Conservation (phyloP, 306 rosid genomes). For the Gynostemma pentaphyllum region DNA sequence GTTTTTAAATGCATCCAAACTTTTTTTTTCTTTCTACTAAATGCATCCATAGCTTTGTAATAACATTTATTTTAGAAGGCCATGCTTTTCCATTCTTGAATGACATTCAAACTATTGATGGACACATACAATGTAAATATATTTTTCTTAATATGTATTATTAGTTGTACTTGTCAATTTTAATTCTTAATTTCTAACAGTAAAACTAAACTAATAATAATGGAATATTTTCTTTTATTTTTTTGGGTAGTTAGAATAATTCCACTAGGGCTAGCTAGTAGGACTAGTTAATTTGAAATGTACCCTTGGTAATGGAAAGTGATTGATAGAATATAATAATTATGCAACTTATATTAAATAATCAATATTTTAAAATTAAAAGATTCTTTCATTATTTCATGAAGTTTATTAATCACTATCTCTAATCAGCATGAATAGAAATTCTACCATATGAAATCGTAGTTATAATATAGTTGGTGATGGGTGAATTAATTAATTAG, state of each 20-base stretch:
- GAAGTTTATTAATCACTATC: background rate
- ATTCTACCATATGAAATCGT: background rate
- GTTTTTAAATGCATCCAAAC: too few species aligned
- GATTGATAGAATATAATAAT: background rate
- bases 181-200: background rate
- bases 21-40: too few species aligned
- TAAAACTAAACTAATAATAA: background rate
- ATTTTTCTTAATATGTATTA: background rate
- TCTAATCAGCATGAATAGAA: background rate
- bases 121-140: background rate
- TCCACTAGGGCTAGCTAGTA: conserved; percentile 11
- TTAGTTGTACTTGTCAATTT: background rate
- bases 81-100: too few species aligned
- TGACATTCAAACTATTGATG: too few species aligned
- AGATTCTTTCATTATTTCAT: conserved; percentile 1
- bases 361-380: background rate
- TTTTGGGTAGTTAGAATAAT: background rate
- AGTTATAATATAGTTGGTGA: background rate
- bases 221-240: background rate
- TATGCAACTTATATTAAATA: background rate
- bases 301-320: background rate
- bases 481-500: background rate
- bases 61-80: too few species aligned
- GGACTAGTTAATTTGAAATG: conserved; percentile 3
- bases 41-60: too few species aligned